Conservation (phyloP, 352 stramenopile species). For the Pythium guiyangense region DNA sequence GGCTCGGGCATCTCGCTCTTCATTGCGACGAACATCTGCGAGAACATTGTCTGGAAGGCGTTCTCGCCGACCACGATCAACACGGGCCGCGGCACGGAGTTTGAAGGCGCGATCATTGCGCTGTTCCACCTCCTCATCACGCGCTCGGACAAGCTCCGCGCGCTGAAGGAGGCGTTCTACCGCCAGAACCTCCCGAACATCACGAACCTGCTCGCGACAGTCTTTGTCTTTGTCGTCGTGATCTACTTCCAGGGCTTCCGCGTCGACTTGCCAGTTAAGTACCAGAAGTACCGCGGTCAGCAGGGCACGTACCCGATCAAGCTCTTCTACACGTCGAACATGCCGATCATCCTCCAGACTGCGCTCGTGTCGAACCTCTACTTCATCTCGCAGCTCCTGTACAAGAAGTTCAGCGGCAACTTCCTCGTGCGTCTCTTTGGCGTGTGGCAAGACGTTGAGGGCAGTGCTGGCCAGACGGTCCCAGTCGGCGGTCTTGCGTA, state of each 20-base stretch:
- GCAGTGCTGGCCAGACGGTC: conserved; percentile 91
- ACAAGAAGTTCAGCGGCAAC: conserved; percentile 98
- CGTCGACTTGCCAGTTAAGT: conserved; percentile 93
- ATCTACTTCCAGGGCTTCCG: conserved; percentile 99
- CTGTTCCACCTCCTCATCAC: conserved; percentile 99
- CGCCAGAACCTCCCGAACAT: conserved; percentile 99
- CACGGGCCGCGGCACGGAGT: conserved; percentile 98
- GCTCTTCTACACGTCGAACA: conserved; percentile 99
- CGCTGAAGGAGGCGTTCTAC: conserved; percentile 98
- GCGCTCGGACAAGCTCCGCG: conserved; percentile 96
- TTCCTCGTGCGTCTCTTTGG: conserved; percentile 97
- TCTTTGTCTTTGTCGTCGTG: conserved; percentile 98
- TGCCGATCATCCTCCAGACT: conserved; percentile 99
- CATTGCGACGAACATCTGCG: conserved; percentile 99
- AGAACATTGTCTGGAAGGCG: conserved; percentile 99
- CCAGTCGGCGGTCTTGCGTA: conserved; percentile 96
- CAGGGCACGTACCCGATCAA: conserved; percentile 99
- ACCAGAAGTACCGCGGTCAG: conserved; percentile 98
- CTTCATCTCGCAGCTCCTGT: conserved; percentile 99
- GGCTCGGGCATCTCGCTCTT: conserved; percentile 99
- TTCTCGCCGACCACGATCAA: conserved; percentile 99
- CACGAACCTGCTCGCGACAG: conserved; percentile 98
- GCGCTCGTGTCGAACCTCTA: conserved; percentile 99
- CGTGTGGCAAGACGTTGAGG: conserved; percentile 97
- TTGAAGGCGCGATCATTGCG: conserved; percentile 99